Conservation (phyloP, 768 basidiomycete species). For the Podaxis sp. region DNA sequence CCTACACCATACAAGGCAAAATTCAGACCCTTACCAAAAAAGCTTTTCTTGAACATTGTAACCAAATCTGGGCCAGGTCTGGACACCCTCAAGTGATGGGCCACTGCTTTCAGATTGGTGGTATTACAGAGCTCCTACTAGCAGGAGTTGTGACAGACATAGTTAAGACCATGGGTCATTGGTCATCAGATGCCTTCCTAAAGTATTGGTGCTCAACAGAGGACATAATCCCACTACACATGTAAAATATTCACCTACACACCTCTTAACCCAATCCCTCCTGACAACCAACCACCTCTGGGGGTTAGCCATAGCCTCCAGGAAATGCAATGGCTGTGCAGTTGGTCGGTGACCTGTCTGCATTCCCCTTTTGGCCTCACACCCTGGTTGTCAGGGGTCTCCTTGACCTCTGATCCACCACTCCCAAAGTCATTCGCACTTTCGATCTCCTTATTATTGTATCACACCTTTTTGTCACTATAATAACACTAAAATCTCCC, state of each 20-base stretch:
- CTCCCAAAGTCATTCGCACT: too few relatives aligned
- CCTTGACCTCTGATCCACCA: too few relatives aligned
- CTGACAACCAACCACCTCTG: neutral
- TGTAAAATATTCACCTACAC: neutral
- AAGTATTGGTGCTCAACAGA: conserved; percentile 28
- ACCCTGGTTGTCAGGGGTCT: too few relatives aligned
- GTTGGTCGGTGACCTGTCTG: neutral
- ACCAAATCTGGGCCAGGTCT: conserved; percentile 12
- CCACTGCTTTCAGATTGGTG: conserved; percentile 29
- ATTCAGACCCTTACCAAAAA: conserved; percentile 8
- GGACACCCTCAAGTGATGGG: conserved; percentile 17
- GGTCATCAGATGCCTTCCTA: conserved; percentile 32
- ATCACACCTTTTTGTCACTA: too few relatives aligned
- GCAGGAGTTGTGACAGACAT: conserved; percentile 29
- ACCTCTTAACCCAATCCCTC: neutral
- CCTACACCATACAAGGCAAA: neutral
- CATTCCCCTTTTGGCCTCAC: neutral
- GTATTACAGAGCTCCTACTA: conserved; percentile 28
- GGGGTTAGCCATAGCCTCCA: neutral
- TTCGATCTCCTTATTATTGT: too few relatives aligned
- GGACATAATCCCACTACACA: conserved; percentile 22
- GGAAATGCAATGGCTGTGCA: neutral
- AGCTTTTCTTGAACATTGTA: conserved; percentile 13
- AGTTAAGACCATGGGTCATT: conserved; percentile 31
- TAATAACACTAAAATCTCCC: too few relatives aligned